Evolutionary conservation across 2,329 filamentous ascomycete species (phyloP).

Genomic region (Lachnellula suecica): DNA sequence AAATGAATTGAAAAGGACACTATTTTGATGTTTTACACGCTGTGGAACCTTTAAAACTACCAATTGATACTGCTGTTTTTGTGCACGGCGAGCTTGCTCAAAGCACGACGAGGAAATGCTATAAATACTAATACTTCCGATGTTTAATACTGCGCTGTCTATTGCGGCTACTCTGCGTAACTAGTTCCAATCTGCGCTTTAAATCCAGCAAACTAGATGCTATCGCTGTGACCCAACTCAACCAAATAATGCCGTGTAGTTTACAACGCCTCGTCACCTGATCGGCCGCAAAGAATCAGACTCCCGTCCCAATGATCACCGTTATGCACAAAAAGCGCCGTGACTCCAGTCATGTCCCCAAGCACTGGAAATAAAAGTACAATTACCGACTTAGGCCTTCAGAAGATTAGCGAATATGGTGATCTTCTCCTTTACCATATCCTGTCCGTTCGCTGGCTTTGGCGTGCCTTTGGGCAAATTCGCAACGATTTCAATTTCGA

Average conservation of each 20-base stretch:
- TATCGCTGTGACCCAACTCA: neutral
- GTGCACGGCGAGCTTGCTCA: too few relatives aligned
- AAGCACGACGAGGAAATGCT: too few relatives aligned
- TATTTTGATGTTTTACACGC: too few relatives aligned
- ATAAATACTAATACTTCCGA: too few relatives aligned
- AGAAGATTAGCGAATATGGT: conserved; percentile 71
- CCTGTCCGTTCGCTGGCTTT: conserved; percentile 55
- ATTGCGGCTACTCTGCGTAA: too few relatives aligned
- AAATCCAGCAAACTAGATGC: neutral
- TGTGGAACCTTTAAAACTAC: too few relatives aligned
- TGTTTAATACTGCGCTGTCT: too few relatives aligned
- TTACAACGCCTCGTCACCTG: conserved; percentile 5
- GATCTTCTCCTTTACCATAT: conserved; percentile 76
- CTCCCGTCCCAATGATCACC: conserved; percentile 2
- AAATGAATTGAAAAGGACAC: too few relatives aligned
- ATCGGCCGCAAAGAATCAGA: neutral
- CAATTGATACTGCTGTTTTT: too few relatives aligned
- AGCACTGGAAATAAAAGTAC: conserved; percentile 4
- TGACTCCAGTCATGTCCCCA: neutral
- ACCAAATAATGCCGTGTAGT: conserved; percentile 2
- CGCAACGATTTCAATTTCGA: conserved; percentile 77
- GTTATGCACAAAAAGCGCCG: neutral
- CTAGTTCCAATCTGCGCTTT: neutral
- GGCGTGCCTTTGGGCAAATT: conserved; percentile 59
- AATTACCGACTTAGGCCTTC: conserved; percentile 2